Base-by-base conservation (phyloP, 441 rosid species). In the Gossypium laxum region DNA sequence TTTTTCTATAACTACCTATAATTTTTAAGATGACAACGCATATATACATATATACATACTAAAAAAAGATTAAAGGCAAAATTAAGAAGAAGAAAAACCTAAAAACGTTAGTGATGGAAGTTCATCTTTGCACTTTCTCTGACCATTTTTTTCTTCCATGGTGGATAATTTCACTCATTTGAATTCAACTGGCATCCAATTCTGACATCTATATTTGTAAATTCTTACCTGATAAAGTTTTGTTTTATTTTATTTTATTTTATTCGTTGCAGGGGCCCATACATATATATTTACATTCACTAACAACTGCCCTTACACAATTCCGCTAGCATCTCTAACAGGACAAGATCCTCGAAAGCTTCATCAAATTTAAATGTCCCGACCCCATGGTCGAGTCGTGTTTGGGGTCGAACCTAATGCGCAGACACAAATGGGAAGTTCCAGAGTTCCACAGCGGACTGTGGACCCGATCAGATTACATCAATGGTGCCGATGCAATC, bases 361-460 rank as follows among this genome's bases (percentile, higher is more conserved):
- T 17, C 80, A 1, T 61, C n/a, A n/a, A 58, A 32, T 32, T 3
- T 77, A 6, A 2, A 54, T 1, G 64, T 55, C 4, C 68, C 79
- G 0, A 3, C 74, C 0, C 19, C 77, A 18, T 78, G 85, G 86
- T 5, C 52, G 0, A 85, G 83, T 30, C 65, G 73, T 4, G 7
- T 84, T 0, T 83, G 84, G 84, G 83, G 68, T 15, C 76, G 85
- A 56, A 64, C 84, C 1, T 26, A 47, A 11, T 85, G 88, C 71
- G 22, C 54, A 61, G 55, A 65, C 55, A 54, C 15, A 0, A 56
- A 79, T 0, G 84, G 82, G 24, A 51, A 17, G 17, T 69, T 69
- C 63, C n/a, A 32, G n/a, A 55, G 72, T 14, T 30, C 1, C 7
- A 80, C 85, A 0, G 83, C 76, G 14, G 88, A 83, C 28, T 81